A percentile compares a stretch with the other conserved stretches of the same genome.
phyloP scores from a whole-genome alignment of 495 filamentous ascomycete species.

The Penicillium lividum region DNA sequence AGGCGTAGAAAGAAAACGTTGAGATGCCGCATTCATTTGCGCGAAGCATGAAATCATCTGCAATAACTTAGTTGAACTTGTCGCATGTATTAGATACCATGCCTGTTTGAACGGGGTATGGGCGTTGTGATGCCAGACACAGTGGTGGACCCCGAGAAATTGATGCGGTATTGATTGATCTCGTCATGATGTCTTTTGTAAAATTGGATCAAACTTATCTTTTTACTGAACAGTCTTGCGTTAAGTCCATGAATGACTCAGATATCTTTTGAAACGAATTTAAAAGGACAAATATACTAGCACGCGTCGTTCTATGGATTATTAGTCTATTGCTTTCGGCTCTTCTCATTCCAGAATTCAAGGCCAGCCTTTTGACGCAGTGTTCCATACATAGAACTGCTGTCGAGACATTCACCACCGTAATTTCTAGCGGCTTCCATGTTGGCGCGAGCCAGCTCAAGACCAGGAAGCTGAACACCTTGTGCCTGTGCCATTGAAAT shows the following conservation, averaged over 20 bases:
- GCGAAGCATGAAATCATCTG: too few relatives aligned
- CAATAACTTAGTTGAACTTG: too few relatives aligned
- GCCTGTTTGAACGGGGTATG: too few relatives aligned
- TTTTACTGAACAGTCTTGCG: too few relatives aligned
- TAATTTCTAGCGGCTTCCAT: slow-evolving; percentile 46
- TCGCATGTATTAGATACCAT: too few relatives aligned
- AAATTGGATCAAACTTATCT: too few relatives aligned
- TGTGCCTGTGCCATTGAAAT: slow-evolving; percentile 38
- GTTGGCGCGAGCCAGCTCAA: slow-evolving; percentile 38
- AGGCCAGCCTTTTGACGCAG: slow-evolving; percentile 45
- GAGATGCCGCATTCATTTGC: slow-evolving; percentile 3
- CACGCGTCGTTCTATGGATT: not conserved
- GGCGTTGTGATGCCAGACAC: too few relatives aligned
- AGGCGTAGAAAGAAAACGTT: slow-evolving; percentile 10
- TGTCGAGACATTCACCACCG: slow-evolving; percentile 46
- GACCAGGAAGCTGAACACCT: slow-evolving; percentile 40
- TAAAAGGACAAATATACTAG: not conserved
- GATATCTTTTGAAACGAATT: too few relatives aligned
- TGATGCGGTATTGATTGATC: too few relatives aligned
- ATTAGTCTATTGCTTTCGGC: slow-evolving; percentile 31
- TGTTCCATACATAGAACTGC: slow-evolving; percentile 47
- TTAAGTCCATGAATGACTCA: too few relatives aligned
- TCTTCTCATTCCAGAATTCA: slow-evolving; percentile 50
- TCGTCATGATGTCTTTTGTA: too few relatives aligned
- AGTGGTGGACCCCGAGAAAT: too few relatives aligned